These are phyloP conservation scores for Trichoderma sp. DNA, from an alignment of 2,329 filamentous ascomycete species.

Conservation along the genomic window DNA sequence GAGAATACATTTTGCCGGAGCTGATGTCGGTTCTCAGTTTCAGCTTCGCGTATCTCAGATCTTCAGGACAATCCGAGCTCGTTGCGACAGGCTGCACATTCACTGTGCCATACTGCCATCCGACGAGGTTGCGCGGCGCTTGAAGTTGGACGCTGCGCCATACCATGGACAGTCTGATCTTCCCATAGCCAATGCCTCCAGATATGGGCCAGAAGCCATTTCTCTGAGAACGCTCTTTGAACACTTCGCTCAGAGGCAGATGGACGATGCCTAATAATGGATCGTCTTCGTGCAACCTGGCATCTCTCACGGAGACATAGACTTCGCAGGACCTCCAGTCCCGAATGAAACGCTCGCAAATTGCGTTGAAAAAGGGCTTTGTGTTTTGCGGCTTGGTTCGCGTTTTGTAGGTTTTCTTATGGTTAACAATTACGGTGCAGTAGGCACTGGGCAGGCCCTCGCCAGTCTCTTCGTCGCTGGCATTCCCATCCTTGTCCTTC, in stretches of 20 bases:
- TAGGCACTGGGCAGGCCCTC: constrained; percentile 68
- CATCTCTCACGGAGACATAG: constrained; percentile 65
- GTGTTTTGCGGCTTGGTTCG: constrained; percentile 75
- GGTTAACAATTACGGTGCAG: constrained; percentile 71
- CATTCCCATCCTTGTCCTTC: constrained; percentile 51
- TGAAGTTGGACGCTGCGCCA: constrained; percentile 68
- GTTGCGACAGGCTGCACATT: constrained; percentile 56
- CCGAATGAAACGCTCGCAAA: constrained; percentile 67
- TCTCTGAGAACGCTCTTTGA: constrained; percentile 61
- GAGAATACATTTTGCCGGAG: constrained; percentile 55
- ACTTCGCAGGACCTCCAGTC: constrained; percentile 67
- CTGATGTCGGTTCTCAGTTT: constrained; percentile 59
- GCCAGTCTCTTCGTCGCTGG: constrained; percentile 55
- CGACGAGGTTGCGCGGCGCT: constrained; percentile 55
- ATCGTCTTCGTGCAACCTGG: constrained; percentile 66
- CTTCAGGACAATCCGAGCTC: constrained; percentile 42
- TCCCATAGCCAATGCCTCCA: constrained; percentile 70
- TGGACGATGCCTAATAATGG: constrained; percentile 68
- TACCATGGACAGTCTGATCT: constrained; percentile 66
- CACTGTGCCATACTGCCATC: constrained; percentile 71
- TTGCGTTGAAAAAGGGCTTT: constrained; percentile 76
- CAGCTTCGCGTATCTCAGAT: constrained; percentile 47
- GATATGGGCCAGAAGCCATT: constrained; percentile 64
- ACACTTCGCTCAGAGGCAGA: constrained; percentile 60
- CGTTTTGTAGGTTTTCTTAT: constrained; percentile 66